These are phyloP conservation scores for Plasmodium berghei DNA, from an alignment of 169 alveolate species.

Conservation along the genomic window DNA sequence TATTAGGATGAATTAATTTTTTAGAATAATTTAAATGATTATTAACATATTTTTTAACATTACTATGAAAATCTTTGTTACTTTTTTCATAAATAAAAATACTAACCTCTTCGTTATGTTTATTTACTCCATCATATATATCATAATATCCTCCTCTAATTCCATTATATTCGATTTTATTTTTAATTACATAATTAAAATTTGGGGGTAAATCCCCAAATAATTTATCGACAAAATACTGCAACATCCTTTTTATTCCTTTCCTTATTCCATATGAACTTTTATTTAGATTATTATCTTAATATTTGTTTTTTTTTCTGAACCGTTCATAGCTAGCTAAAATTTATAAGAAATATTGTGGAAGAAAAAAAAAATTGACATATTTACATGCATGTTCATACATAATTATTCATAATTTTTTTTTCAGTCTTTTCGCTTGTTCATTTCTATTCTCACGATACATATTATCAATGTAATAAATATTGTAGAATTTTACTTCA, in stretches of 20 bases:
- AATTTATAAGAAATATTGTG: no score
- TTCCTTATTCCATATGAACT: not conserved
- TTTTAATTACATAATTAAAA: conserved; percentile 44
- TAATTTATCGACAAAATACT: conserved; percentile 50
- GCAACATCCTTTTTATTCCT: conserved; percentile 23
- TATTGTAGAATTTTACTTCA: no score
- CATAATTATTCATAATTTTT: no score
- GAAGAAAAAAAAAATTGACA: no score
- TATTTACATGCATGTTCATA: no score
- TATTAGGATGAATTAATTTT: conserved; percentile 81
- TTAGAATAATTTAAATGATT: conserved; percentile 77
- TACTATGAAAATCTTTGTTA: conserved; percentile 31
- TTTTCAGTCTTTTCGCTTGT: no score
- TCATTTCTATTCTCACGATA: no score
- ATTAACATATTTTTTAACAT: conserved; percentile 76
- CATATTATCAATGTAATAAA: no score
- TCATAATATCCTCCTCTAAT: conserved; percentile 39
- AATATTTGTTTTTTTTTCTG: not conserved
- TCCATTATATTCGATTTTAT: conserved; percentile 18
- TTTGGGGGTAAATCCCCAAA: conserved; percentile 67
- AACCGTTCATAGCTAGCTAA: no score
- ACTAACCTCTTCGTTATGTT: conserved; percentile 55
- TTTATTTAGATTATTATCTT: not conserved
- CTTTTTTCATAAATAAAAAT: conserved; percentile 65
- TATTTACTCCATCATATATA: conserved; percentile 35